A percentile compares a stretch with the other conserved stretches of the same genome.
Evolutionary conservation across 2,329 filamentous ascomycete species (phyloP).

Genomic region (Diaporthe sp.): DNA sequence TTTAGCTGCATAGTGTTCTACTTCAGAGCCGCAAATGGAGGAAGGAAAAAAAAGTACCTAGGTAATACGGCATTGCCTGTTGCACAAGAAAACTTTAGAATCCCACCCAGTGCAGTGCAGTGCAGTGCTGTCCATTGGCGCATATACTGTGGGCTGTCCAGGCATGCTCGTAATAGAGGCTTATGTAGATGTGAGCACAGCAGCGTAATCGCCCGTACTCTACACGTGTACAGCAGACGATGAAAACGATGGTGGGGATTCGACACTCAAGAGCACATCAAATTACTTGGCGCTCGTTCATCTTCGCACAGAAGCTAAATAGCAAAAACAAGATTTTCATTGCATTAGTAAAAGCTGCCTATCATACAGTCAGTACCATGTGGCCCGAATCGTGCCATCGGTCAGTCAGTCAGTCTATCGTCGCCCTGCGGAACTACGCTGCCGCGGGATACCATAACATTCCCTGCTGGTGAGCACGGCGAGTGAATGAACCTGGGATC

Average conservation of each 20-base stretch:
- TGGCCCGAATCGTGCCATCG: slow-evolving; percentile 22
- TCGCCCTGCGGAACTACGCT: slow-evolving; percentile 16
- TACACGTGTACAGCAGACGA: neutral
- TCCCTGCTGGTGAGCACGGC: slow-evolving; percentile 28
- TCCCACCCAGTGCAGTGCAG: neutral
- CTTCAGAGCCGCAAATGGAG: neutral
- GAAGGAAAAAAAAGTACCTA: neutral
- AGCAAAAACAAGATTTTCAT: slow-evolving; percentile 10
- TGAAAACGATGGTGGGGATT: too few relatives aligned
- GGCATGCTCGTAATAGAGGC: too few relatives aligned
- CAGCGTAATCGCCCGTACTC: neutral
- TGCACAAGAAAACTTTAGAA: neutral
- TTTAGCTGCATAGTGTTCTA: neutral
- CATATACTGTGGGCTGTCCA: neutral
- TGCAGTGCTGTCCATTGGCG: neutral
- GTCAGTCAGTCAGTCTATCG: slow-evolving; percentile 36
- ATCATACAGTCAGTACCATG: slow-evolving; percentile 42
- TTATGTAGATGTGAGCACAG: neutral
- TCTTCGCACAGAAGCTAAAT: neutral
- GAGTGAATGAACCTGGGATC: slow-evolving; percentile 23
- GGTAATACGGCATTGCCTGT: neutral
- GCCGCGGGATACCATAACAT: slow-evolving; percentile 1
- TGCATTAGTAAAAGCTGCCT: slow-evolving; percentile 40
- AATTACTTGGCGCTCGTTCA: neutral
- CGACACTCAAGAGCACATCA: neutral